These are phyloP conservation scores for Gossypium lobatum DNA, from an alignment of 441 rosid species.

Conservation along the genomic window DNA sequence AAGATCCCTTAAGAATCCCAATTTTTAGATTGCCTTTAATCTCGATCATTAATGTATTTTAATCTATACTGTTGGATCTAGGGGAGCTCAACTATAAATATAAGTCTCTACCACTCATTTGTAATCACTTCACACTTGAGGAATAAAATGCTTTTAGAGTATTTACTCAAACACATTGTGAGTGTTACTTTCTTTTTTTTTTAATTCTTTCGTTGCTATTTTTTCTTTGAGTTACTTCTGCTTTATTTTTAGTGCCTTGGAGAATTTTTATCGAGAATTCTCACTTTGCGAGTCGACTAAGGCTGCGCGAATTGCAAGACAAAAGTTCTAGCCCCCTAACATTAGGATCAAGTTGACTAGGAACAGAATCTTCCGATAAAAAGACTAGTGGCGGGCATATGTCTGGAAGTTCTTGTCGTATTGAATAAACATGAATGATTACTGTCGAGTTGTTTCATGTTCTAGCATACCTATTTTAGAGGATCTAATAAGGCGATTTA, in stretches of 20 bases:
- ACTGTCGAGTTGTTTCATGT: not conserved
- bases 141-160: not conserved
- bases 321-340: not conserved
- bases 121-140: not conserved
- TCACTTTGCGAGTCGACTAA: not conserved
- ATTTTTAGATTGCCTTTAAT: not conserved
- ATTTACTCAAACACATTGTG: too few species aligned
- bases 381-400: not conserved
- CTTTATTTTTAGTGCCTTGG: not conserved
- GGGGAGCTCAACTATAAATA: not conserved
- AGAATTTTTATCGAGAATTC: not conserved
- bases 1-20: not conserved
- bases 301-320: not conserved
- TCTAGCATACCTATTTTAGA: not conserved
- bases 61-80: not conserved
- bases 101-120: too few species aligned
- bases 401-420: not conserved
- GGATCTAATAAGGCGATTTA: not conserved
- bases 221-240: not conserved
- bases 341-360: not conserved
- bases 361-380: not conserved
- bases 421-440: too few species aligned
- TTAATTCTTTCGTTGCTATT: not conserved
- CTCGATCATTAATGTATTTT: not conserved
- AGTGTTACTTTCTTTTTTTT: not conserved